phyloP scores from a whole-genome alignment of 106 monocot species.

The Agapanthus africanus region DNA sequence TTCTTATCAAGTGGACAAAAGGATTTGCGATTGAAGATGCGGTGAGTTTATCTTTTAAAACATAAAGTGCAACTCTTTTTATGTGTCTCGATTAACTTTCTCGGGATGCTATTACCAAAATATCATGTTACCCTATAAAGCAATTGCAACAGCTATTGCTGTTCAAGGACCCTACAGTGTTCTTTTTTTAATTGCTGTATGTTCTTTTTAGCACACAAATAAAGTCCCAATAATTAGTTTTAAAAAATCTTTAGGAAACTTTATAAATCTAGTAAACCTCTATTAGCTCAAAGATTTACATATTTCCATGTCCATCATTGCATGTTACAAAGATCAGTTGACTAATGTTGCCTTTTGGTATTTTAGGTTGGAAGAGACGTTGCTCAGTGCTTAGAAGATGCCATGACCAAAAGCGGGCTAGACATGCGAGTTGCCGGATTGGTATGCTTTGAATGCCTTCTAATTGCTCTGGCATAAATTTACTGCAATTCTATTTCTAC shows the following conservation, averaged over 20 bases:
- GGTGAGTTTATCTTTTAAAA: conserved; percentile 35
- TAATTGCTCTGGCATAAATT: neutral
- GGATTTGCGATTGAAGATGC: conserved; percentile 66
- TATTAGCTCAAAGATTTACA: too few species aligned
- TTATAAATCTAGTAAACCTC: neutral
- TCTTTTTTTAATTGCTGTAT: too few species aligned
- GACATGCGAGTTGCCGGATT: conserved; percentile 67
- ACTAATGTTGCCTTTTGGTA: neutral
- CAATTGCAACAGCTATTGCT: too few species aligned
- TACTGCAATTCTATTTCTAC: neutral
- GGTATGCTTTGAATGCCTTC: conserved; percentile 37
- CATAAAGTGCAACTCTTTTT: neutral
- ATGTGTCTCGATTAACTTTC: neutral
- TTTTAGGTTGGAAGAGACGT: conserved; percentile 76
- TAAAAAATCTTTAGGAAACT: too few species aligned
- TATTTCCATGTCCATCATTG: neutral
- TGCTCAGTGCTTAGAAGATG: conserved; percentile 56
- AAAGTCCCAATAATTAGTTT: too few species aligned
- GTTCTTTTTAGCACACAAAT: too few species aligned
- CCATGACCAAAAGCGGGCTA: conserved; percentile 51
- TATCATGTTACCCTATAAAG: too few species aligned
- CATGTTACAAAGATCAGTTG: neutral
- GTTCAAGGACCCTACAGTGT: too few species aligned
- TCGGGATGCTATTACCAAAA: too few species aligned
- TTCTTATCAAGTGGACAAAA: conserved; percentile 85